Evolutionary conservation across 352 stramenopile species (phyloP).

Genomic region (Pythium diclinum): DNA sequence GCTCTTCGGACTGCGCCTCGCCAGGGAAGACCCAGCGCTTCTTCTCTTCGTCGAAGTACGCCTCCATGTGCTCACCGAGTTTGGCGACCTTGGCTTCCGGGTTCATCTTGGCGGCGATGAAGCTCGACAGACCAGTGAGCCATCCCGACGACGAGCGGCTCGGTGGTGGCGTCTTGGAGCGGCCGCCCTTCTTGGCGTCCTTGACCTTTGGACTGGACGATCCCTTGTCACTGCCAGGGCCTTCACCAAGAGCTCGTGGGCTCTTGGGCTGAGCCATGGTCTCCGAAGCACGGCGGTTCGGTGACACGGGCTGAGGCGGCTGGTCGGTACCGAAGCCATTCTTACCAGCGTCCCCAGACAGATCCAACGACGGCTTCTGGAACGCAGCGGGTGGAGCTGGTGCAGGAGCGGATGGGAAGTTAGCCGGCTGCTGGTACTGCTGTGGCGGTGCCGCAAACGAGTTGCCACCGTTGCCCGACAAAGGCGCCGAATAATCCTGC

Average conservation of each 20-base stretch:
- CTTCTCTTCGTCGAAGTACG: conserved; percentile 76
- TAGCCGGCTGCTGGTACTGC: conserved; percentile 1
- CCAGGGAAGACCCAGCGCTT: conserved; percentile 89
- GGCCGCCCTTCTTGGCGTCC: conserved; percentile 49
- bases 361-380: conserved; percentile 41
- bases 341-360: conserved; percentile 42
- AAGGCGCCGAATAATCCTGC: conserved; percentile 12
- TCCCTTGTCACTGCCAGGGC: conserved; percentile 72
- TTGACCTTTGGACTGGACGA: conserved; percentile 65
- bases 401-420: conserved; percentile 12
- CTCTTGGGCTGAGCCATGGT: conserved; percentile 23
- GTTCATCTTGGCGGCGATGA: conserved; percentile 78
- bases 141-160: conserved; percentile 58
- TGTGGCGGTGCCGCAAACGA: background rate
- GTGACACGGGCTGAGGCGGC: background rate
- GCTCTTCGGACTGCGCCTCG: conserved; percentile 63
- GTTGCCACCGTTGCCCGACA: conserved; percentile 15
- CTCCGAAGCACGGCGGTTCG: conserved; percentile 13
- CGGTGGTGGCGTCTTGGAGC: conserved; percentile 80
- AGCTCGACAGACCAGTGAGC: conserved; percentile 60
- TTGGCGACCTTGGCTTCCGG: conserved; percentile 81
- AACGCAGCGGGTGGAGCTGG: conserved; percentile 23
- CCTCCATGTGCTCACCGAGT: conserved; percentile 72
- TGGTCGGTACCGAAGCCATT: conserved; percentile 25
- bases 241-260: conserved; percentile 24